Evolutionary conservation across 805 yeast genomes (phyloP), one percentile per base, ranked within the genome.

Genomic region (Kodamaea jinghongensis): DNA sequence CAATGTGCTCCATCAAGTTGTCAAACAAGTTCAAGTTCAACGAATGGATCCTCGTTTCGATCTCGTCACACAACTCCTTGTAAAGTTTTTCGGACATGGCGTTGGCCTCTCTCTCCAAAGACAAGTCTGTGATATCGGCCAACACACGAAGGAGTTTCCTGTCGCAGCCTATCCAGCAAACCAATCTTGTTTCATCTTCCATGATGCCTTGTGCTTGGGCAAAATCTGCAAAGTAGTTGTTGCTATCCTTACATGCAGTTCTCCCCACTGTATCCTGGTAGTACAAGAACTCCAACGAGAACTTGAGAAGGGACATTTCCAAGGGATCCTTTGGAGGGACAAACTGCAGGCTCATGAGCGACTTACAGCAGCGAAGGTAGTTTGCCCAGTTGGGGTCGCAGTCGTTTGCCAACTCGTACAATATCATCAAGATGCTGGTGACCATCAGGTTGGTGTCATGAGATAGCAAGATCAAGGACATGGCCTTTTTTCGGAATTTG

Each of bases 161-260:
- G 30, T 59, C 61, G 39, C 66, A 60, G 11, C 66, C 67, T 55
- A 57, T 58, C 67, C 67, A 62, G 17, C 61, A 49, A 5, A 44
- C 48, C 26, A 47, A 30, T 29, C 36, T 38, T 9, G 57, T 50
- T 10, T 43, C 42, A 11, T 28, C 22, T 22, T 28, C 29, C 4
- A 28, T 31, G 36, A 30, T 27, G 25, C 26, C 23, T 39, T n/a
- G 48, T 42, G 27, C 17, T 15, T 36, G 27, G 10, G 32, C 26
- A 10, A 35, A 41, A 4, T 35, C 37, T 3, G 30, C 34, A 27
- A 60, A 51, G 41, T 52, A 56, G 28, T 51, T 49, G 40, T 54
- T 55, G 12, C 34, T 43, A 31, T 49, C 60, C 31, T 54, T 57
- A 37, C 63, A 58, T 2, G 62, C 62, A 2, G 63, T 58, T 39